Evolutionary conservation across 441 rosid genomes (phyloP), one percentile per base, ranked within the genome.

Genomic region (Adansonia madagascariensis): DNA sequence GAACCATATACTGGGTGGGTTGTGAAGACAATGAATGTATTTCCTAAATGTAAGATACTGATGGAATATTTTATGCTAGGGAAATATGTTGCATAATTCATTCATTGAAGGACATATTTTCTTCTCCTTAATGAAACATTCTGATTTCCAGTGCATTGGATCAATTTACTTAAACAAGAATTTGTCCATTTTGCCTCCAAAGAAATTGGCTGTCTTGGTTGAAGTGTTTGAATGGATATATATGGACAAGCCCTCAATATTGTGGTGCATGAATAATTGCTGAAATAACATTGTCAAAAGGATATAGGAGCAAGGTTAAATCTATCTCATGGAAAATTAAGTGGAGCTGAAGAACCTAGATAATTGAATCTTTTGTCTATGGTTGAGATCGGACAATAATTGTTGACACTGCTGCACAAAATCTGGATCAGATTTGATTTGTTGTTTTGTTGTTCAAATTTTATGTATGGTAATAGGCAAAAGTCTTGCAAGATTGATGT

Each of bases 351-450:
- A 18, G 11, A 73, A 53, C 35, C 6, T 14, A 35, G 65, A 73
- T 57, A 59, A 14, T 22, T 18, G 18, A 15, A 31, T 53, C 49
- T 31, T 50, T 73, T 56, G 35, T 44, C 53, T 2, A 27, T 72
- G 78, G 46, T 73, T 57, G 50, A 73, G 31, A 39, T 73, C 64
- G 18, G 52, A 56, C 44, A 39, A 41, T 73, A 15, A 56, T 59
- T 57, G 43, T 41, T 73, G 27, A 10, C 52, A 57, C 15, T 73
- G 52, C 67, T 20, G 31, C 17, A 8, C 0, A 39, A 57, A 20
- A 49, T 12, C 12, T 47, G 1, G 0, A 47, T 69, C n/a, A 46
- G 39, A 2, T 46, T 20, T 68, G 35, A 47, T 68, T 68, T 68
- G 71, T 68, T 11, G 10, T 15, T 2, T 69, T 7, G 11, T 24